These are phyloP conservation scores for Camellia sinensis DNA, from an alignment of 148 eudicot species.

Conservation along the genomic window DNA sequence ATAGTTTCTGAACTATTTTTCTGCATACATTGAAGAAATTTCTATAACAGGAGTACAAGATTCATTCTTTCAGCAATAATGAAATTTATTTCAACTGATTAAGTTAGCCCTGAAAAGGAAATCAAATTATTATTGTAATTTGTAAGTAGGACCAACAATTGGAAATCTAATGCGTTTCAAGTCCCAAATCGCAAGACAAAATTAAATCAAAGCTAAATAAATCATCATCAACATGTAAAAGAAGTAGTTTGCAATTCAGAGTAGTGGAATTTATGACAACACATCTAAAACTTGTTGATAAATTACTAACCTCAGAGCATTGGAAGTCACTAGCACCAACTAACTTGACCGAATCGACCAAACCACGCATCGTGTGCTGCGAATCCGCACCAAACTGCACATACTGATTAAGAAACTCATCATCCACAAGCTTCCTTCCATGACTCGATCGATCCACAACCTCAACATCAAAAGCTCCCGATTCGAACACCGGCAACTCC, in stretches of 20 bases:
- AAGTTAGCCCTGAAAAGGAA: neutral
- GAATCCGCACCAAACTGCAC: slow-evolving; percentile 45
- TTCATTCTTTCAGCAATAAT: neutral
- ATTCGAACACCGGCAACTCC: slow-evolving; percentile 62
- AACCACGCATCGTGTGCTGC: slow-evolving; percentile 67
- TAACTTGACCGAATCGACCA: slow-evolving; percentile 57
- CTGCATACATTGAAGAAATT: neutral
- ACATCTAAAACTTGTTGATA: neutral
- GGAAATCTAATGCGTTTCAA: neutral
- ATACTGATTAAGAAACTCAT: slow-evolving; percentile 46
- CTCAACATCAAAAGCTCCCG: slow-evolving; percentile 62
- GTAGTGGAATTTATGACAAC: neutral
- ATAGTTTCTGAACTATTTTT: neutral
- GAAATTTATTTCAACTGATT: neutral
- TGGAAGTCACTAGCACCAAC: slow-evolving; percentile 43
- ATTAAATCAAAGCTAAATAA: neutral
- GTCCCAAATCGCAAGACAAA: neutral
- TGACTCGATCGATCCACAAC: slow-evolving; percentile 16
- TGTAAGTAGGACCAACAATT: neutral
- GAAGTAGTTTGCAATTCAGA: neutral
- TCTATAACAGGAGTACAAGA: neutral
- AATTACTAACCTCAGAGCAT: slow-evolving; percentile 65
- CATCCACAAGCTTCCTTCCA: slow-evolving; percentile 37
- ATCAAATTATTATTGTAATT: neutral
- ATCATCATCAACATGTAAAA: neutral